Evolutionary conservation across 768 basidiomycete species (phyloP), one percentile per base, ranked within the genome.

Genomic region (Amanita jacksonii): DNA sequence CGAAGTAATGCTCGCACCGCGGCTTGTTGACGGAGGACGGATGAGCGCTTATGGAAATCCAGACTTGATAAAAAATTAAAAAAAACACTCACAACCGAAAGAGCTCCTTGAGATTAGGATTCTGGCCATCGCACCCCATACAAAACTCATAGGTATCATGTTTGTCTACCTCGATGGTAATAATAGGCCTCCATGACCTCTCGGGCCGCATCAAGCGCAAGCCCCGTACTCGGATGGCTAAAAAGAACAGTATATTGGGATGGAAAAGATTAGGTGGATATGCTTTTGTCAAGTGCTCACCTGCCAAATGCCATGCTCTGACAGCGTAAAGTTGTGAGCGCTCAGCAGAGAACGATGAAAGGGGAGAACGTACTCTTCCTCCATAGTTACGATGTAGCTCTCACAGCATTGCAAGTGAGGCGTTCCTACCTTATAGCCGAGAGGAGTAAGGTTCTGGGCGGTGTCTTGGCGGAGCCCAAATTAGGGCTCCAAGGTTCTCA

Each of bases 71-170:
- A 23, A 9, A 30, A 19, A 24, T 16, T 23, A 32, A 16, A 33
- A 25, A 22, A 16, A 22, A 19, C 22, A 65, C 78, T 43, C 54
- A 84, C 83, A 83, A 63, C 20, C 55, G 51, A 45, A 79, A 71
- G 1, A 57, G 59, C 1, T 70, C 64, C 49, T 76, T 80, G 38
- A 76, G 60, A 52, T 85, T 85, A 1, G 79, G 72, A 45, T 79
- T 81, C 53, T 84, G 81, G 0, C 84, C 84, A 44, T 86, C 81
- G 15, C 64, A 64, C 0, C 83, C 84, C 2, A 86, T 72, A 16
- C 65, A 58, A 7, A 74, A 64, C 52, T 85, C 83, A 45, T 76
- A 68, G 4, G 39, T 46, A n/a, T 70, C 62, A 20, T 73, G 69
- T 4, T 72, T 67, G 45, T 74, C 76, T 8, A 80, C 61, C 15